Conservation (phyloP, 495 filamentous ascomycete species). For the Daldinia childiae region DNA sequence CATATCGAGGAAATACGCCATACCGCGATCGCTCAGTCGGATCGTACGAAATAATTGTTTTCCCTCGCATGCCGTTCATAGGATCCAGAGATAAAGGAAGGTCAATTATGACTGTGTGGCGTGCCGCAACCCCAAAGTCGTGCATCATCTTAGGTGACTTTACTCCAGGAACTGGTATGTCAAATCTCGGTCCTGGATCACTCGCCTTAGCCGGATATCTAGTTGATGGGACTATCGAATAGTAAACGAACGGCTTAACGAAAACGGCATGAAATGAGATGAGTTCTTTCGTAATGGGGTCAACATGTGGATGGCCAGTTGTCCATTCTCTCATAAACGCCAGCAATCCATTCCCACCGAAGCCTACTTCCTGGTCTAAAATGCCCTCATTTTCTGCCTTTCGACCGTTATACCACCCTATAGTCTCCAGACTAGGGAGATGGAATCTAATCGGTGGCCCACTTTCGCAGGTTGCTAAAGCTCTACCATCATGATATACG, state of each 20-base stretch:
- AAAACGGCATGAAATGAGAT: slow-evolving; percentile 71
- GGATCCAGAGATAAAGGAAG: slow-evolving; percentile 71
- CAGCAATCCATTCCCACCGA: slow-evolving; percentile 62
- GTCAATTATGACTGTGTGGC: slow-evolving; percentile 71
- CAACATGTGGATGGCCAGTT: slow-evolving; percentile 72
- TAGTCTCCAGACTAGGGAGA: slow-evolving; percentile 67
- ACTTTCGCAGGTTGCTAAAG: slow-evolving; percentile 72
- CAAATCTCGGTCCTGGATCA: slow-evolving; percentile 21
- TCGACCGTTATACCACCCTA: slow-evolving; percentile 72
- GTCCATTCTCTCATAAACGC: slow-evolving; percentile 73
- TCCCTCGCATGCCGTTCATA: slow-evolving; percentile 61
- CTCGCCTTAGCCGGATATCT: slow-evolving; percentile 21
- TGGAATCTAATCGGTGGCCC: slow-evolving; percentile 71
- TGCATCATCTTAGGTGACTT: slow-evolving; percentile 75
- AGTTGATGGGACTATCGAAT: slow-evolving; percentile 63
- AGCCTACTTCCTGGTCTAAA: slow-evolving; percentile 32
- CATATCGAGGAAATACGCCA: slow-evolving; percentile 68
- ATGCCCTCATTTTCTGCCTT: slow-evolving; percentile 58
- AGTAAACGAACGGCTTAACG: slow-evolving; percentile 69
- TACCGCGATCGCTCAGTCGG: slow-evolving; percentile 62
- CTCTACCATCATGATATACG: slow-evolving; percentile 70
- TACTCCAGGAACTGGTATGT: slow-evolving; percentile 60
- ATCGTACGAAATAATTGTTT: slow-evolving; percentile 66
- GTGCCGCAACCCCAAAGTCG: slow-evolving; percentile 70
- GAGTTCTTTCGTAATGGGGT: slow-evolving; percentile 67